Evolutionary conservation across 352 stramenopile genomes (phyloP), one percentile per base, ranked within the genome.

Genomic region (Globisporangium cystogenes): DNA sequence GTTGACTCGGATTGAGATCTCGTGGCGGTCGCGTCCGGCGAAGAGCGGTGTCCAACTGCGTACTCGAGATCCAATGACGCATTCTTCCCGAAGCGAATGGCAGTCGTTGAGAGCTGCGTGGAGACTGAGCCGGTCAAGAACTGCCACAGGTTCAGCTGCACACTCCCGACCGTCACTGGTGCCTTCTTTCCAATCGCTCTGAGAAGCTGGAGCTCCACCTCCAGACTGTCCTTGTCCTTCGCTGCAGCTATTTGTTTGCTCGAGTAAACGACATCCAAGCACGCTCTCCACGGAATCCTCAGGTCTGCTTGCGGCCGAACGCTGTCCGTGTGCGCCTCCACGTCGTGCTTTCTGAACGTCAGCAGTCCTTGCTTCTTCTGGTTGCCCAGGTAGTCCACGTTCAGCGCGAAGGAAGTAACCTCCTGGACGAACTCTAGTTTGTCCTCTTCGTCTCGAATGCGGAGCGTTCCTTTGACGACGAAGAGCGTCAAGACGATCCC

Each of bases 201-300:
- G 14, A 52, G 57, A 8, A 78, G 46, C 15, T 54, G 39, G 6
- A 78, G 16, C 33, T 73, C 66, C 1, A 78, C 23, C 2, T 68
- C 52, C 16, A 78, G 49, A 14, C 42, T 33, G 31, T 78, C 69
- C 43, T 74, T 75, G 23, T 75, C 69, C 45, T 64, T 66, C 0
- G 45, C 58, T 7, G 53, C 43, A 15, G 47, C 36, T 7, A 64
- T 40, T 41, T 58, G 54, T 20, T 66, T 75, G 50, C 27, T 57
- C 37, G 53, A 66, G 33, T 59, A 48, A 20, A 60, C 35, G 16
- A 67, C 53, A 15, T 58, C 50, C 16, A 55, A 63, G 15, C 58
- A 58, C 4, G 40, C 58, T 24, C 50, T 62, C 63, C 68, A 77
- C 12, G 26, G 15, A 18, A 74, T 57, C 3, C 48, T 0, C 10